phyloP scores from a whole-genome alignment of 1,284 basidiomycete species.

The Leccinum subrobustum region DNA sequence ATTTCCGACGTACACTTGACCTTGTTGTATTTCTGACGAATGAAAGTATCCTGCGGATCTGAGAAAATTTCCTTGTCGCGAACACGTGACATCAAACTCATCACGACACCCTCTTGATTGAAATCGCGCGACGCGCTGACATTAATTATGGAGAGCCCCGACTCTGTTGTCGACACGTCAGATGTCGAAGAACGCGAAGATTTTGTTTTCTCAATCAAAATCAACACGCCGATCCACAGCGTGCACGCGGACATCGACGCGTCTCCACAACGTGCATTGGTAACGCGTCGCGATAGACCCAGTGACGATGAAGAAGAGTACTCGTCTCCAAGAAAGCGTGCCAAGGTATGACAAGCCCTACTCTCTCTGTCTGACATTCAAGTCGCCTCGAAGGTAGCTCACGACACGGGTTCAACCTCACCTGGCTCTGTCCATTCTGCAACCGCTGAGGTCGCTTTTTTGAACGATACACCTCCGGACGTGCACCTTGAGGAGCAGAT shows the following conservation, averaged over 20 bases:
- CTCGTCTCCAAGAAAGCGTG: conserved; percentile 30
- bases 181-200: conserved; percentile 55
- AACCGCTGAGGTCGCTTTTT: not conserved
- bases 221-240: not conserved
- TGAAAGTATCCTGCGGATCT: not conserved
- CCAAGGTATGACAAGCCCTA: conserved; percentile 25
- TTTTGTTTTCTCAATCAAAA: conserved; percentile 20
- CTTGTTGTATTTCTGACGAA: conserved; percentile 22
- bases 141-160: conserved; percentile 35
- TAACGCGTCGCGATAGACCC: not conserved
- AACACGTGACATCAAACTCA: conserved; percentile 24
- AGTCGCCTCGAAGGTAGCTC: conserved; percentile 19
- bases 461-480: not conserved
- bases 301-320: conserved; percentile 18
- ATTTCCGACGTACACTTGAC: conserved; percentile 6
- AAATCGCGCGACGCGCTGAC: not conserved
- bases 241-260: not conserved
- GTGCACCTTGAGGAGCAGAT: not conserved
- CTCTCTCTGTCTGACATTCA: conserved; percentile 12
- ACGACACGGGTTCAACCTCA: conserved; percentile 2
- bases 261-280: not conserved
- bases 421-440: not conserved
- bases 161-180: conserved; percentile 56
- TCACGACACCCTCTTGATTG: not conserved
- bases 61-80: conserved; percentile 7